Conservation (phyloP, 306 rosid genomes). For the Quercus alba region DNA sequence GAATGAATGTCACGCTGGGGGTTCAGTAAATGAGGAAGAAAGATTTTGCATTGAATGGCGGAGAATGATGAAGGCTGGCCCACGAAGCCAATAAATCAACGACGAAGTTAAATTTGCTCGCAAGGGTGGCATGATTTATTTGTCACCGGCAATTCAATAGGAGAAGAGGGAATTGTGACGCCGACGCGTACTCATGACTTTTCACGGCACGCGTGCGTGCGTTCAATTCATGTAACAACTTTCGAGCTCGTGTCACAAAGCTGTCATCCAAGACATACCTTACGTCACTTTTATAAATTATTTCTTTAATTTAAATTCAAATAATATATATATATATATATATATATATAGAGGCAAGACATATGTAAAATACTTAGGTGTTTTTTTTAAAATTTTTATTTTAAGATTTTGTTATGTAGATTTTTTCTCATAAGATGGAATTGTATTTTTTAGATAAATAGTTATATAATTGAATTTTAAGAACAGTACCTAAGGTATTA, state of each 20-base stretch:
- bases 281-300: too few species aligned
- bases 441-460: rapidly evolving
- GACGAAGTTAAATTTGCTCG: neutral
- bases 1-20: too few species aligned
- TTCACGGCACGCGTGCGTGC: neutral
- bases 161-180: neutral
- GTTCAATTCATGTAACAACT: neutral
- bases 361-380: rapidly evolving
- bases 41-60: neutral
- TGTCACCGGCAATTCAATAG: neutral
- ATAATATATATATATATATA: too few species aligned
- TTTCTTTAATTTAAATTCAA: too few species aligned
- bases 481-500: rapidly evolving
- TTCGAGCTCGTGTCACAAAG: neutral
- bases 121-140: neutral
- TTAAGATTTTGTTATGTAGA: neutral
- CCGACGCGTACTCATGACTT: neutral
- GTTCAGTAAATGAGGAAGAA: neutral
- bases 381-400: rapidly evolving
- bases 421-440: rapidly evolving
- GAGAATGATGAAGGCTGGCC: neutral
- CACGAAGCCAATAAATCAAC: neutral
- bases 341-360: too few species aligned
- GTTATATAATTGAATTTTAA: rapidly evolving
- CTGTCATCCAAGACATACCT: neutral